Evolutionary conservation across 495 filamentous ascomycete genomes (phyloP).

Genomic region (Trichoderma erinaceum): DNA sequence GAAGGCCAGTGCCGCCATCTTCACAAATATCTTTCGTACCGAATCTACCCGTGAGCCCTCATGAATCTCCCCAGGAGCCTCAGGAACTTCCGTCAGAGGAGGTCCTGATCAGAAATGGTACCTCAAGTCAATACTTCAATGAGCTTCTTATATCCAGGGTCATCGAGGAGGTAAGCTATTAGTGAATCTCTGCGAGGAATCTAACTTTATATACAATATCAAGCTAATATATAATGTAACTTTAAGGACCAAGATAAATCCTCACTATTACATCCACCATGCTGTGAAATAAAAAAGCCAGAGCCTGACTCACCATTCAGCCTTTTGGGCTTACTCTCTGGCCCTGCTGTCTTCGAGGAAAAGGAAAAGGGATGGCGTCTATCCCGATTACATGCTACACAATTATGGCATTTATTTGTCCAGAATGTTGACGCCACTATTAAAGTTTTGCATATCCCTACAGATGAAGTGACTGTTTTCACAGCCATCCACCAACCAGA

Average conservation of each 20-base stretch:
- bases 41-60: conserved; percentile 4
- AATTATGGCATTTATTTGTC: conserved; percentile 10
- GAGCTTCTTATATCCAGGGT: conserved; percentile 13
- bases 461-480: conserved; percentile 13
- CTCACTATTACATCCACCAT: conserved; percentile 12
- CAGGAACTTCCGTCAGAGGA: conserved; percentile 2
- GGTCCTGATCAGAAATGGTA: conserved; percentile 10
- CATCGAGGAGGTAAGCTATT: conserved; percentile 4
- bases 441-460: conserved; percentile 15
- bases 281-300: neutral
- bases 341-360: neutral
- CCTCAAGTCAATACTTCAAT: conserved; percentile 16
- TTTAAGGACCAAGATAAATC: conserved; percentile 13
- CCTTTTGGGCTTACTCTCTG: conserved; percentile 8
- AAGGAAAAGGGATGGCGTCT: conserved; percentile 3
- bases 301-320: conserved; percentile 9
- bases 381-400: neutral
- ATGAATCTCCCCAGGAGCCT: conserved; percentile 2
- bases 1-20: neutral
- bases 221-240: neutral
- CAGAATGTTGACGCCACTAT: conserved; percentile 12
- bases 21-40: neutral
- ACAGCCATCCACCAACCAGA: conserved; percentile 15
- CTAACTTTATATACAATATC: neutral
- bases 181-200: neutral